Evolutionary conservation across 371 early-diverging fungal species (phyloP).

Genomic region (Umbelopsis sp.): DNA sequence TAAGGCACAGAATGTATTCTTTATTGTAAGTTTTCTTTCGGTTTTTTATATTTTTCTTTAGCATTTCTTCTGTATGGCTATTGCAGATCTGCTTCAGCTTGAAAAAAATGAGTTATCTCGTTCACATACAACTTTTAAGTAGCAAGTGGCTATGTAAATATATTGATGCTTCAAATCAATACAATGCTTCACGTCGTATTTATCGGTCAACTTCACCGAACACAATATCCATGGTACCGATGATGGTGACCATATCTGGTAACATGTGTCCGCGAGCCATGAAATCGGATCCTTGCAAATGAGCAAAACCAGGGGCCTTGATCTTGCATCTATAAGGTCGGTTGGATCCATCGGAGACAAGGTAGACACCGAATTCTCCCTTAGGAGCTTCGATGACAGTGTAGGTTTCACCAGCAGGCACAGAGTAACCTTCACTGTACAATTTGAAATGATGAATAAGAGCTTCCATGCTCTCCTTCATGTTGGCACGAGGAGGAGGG

Average conservation of each 20-base stretch:
- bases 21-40: no score
- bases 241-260: constrained; percentile 95
- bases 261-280: constrained; percentile 90
- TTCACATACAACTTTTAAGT: no score
- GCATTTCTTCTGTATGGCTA: no score
- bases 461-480: constrained; percentile 99
- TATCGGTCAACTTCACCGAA: constrained; percentile 91
- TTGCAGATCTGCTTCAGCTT: no score
- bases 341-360: constrained; percentile 89
- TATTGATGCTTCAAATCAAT: no score
- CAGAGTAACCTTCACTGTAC: constrained; percentile 96
- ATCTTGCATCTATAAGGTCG: constrained; percentile 98
- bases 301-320: constrained; percentile 94
- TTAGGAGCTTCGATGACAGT: constrained; percentile 98
- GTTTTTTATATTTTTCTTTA: no score
- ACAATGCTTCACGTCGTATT: constrained; percentile 20
- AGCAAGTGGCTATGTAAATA: no score
- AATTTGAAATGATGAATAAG: constrained; percentile 98
- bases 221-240: constrained; percentile 91
- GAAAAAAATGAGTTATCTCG: no score
- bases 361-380: constrained; percentile 95
- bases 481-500: constrained; percentile 92
- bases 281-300: constrained; percentile 89
- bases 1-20: no score
- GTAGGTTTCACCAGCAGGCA: constrained; percentile 96